Base-by-base conservation (phyloP, 768 basidiomycete species). In the Mycena galopus region DNA sequence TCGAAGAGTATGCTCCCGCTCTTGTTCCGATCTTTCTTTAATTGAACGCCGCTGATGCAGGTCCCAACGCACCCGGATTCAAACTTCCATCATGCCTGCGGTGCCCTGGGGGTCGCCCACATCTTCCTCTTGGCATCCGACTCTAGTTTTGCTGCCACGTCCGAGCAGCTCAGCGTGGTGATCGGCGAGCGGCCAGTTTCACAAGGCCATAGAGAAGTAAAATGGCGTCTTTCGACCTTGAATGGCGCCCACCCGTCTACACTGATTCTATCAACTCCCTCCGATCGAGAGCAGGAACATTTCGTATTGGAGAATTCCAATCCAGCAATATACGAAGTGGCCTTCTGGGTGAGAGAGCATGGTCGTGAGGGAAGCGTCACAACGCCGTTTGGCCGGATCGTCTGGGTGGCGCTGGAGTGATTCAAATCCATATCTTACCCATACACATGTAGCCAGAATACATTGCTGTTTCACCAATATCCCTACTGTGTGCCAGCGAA, bases 271-370 rank as follows among this genome's bases (percentile, higher is more conserved):
- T 89, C 50, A 77, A 77, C 47, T 73, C 75, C n/a, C 2, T 65
- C 51, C 29, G 79, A 82, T 44, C 83, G 81, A 2, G 82, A 80
- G 16, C 85, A 89, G 63, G 50, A 61, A 14, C 60, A 50, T 14
- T 82, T 86, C 60, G 66, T 76, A 61, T 85, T 61, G 61, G 59
- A 64, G 59, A 62, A 21, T 73, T 73, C 10, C 82, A 81, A 0
- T 66, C 81, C 10, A 86, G 87, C 4, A 4, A 85, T 92, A 1
- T 88, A 85, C 66, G 91, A 92, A 73, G 82, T 92, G 3, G 90
- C 82, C 0, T 86, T 92, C 66, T 81, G 71, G 57, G 85, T 90
- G 1, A 75, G 76, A 6, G 77, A 69, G 3, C 76, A 75, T 7
- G 78, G 78, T 10, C 79, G 78, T 17, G 77, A 75, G n/a, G 85